phyloP scores from a whole-genome alignment of 495 filamentous ascomycete species.

The Aspergillus avenaceus region DNA sequence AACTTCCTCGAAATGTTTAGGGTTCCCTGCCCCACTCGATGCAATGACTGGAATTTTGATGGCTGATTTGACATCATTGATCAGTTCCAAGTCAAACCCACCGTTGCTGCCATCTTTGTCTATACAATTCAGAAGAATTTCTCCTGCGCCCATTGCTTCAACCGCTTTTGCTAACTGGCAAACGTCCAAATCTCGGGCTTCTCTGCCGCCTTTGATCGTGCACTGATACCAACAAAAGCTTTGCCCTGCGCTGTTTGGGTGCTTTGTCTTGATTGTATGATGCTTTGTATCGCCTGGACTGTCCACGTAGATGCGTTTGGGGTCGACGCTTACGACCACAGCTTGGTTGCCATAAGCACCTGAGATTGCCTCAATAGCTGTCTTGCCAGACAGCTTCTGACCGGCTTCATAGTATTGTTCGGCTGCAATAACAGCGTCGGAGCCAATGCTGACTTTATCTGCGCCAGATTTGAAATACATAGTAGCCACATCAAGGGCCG shows the following conservation, averaged over 20 bases:
- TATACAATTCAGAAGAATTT: slow-evolving; percentile 95
- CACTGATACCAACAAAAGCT: slow-evolving; percentile 94
- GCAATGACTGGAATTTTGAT: slow-evolving; percentile 93
- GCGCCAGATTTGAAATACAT: slow-evolving; percentile 98
- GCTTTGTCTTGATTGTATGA: slow-evolving; percentile 67
- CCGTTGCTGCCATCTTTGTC: slow-evolving; percentile 94
- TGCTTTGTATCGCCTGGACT: slow-evolving; percentile 69
- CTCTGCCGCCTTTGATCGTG: slow-evolving; percentile 91
- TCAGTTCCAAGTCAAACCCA: slow-evolving; percentile 92
- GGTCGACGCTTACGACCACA: slow-evolving; percentile 93
- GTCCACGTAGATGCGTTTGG: slow-evolving; percentile 82
- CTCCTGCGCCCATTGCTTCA: slow-evolving; percentile 92
- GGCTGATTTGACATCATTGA: slow-evolving; percentile 76
- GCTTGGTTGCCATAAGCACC: slow-evolving; percentile 94
- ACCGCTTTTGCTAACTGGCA: slow-evolving; percentile 82
- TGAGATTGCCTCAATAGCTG: slow-evolving; percentile 92
- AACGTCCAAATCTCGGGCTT: slow-evolving; percentile 87
- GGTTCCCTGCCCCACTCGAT: slow-evolving; percentile 87
- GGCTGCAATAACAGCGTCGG: slow-evolving; percentile 86
- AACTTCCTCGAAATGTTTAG: slow-evolving; percentile 85
- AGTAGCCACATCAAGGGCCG: slow-evolving; percentile 86
- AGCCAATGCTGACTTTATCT: slow-evolving; percentile 98
- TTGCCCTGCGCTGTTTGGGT: slow-evolving; percentile 71
- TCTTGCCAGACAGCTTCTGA: slow-evolving; percentile 66
- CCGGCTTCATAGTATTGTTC: slow-evolving; percentile 77